Percentiles rank a stretch among this genome's conserved stretches.
Conservation (phyloP, 169 alveolate genomes). For the Cryptosporidium canis region DNA sequence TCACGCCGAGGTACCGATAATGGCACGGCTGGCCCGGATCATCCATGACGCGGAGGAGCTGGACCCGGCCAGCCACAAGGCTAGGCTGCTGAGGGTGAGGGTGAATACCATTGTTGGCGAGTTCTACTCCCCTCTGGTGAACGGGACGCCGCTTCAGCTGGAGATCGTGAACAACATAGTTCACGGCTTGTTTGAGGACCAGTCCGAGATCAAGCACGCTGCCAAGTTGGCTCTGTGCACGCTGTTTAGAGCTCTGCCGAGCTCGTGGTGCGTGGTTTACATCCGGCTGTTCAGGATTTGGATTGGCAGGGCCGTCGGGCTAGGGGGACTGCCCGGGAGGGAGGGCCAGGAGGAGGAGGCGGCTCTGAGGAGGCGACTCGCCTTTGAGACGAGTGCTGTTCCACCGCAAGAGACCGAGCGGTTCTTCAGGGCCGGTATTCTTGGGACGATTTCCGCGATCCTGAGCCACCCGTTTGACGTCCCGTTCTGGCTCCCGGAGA, state of each 20-base stretch:
- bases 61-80: background rate
- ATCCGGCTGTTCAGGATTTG: constrained; percentile 21
- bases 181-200: constrained; percentile 49
- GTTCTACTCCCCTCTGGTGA: constrained; percentile 9
- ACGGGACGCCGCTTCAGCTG: background rate
- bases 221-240: constrained; percentile 44
- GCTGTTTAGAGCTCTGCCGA: constrained; percentile 15
- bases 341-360: background rate
- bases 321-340: background rate
- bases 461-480: constrained; percentile 77
- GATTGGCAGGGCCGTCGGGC: background rate
- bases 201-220: constrained; percentile 12
- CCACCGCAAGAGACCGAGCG: background rate
- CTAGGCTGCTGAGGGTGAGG: constrained; percentile 15
- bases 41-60: background rate
- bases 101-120: constrained; percentile 51
- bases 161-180: constrained; percentile 24
- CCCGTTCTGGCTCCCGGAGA: constrained; percentile 83
- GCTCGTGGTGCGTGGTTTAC: background rate
- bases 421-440: constrained; percentile 5
- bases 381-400: background rate
- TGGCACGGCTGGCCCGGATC: background rate
- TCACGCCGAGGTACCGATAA: background rate
- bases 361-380: background rate
- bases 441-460: constrained; percentile 34